phyloP scores from a whole-genome alignment of 768 basidiomycete genomes.

The Nevesoporus exiguus region DNA sequence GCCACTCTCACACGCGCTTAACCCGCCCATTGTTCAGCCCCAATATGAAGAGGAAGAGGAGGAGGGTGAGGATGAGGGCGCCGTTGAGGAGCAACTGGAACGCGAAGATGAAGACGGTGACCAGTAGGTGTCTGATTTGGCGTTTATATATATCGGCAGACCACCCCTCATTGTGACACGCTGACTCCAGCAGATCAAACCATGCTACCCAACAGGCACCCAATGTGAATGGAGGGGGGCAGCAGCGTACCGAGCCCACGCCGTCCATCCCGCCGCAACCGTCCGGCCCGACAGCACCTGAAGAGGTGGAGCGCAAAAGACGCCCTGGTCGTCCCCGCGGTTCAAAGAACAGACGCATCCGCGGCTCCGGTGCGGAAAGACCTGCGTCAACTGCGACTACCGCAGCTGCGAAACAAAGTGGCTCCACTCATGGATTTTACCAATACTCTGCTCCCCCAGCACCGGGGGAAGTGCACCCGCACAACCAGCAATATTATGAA shows the following conservation, averaged over 20 bases:
- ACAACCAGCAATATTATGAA: conserved; percentile 79
- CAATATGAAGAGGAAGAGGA: conserved; percentile 53
- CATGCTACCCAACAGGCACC: conserved; percentile 15
- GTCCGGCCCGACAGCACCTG: conserved; percentile 20
- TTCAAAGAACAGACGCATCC: conserved; percentile 66
- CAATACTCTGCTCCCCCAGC: conserved; percentile 41
- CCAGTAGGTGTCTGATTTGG: conserved; percentile 26
- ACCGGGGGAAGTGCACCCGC: conserved; percentile 49
- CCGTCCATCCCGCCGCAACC: conserved; percentile 27
- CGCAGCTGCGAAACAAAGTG: conserved; percentile 28
- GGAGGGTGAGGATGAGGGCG: conserved; percentile 74
- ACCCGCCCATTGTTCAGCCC: conserved; percentile 44
- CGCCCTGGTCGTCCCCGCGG: conserved; percentile 77
- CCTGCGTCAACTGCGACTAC: conserved; percentile 13
- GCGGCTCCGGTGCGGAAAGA: conserved; percentile 31
- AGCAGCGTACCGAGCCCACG: conserved; percentile 24
- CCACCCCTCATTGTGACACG: conserved; percentile 4
- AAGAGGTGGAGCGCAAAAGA: conserved; percentile 52
- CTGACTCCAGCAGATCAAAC: conserved; percentile 22
- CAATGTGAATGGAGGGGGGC: conserved; percentile 13
- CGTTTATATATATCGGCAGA: conserved; percentile 3
- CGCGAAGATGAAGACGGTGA: conserved; percentile 43
- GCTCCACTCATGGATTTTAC: conserved; percentile 42
- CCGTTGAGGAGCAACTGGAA: conserved; percentile 64
- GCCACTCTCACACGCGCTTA: conserved; percentile 73